Evolutionary conservation across 148 eudicot species (phyloP), one percentile per base, ranked within the genome.

Genomic region (Fagopyrum esculentum): DNA sequence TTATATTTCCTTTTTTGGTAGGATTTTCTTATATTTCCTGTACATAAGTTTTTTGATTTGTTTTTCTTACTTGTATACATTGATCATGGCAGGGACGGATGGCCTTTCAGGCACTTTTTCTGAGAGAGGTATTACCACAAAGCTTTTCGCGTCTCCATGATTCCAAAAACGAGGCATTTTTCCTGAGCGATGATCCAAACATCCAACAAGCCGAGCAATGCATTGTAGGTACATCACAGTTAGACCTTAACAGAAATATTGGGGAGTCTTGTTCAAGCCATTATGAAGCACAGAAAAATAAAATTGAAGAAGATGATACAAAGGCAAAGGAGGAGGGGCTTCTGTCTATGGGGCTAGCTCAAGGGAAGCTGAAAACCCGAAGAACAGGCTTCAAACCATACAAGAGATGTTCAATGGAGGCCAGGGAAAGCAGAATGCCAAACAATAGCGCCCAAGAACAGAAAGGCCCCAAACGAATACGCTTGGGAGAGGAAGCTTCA

Each of bases 301-400:
- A 60, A 29, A 56, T 68, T 77, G 77, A 71, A 50, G 81, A 76
- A 22, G 86, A 82, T 78, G 81, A 59, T 50, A 81, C 5, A 68
- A 30, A 51, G 70, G 80, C 40, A 48, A 84, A 83, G 45, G 86
- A 83, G 45, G 86, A 81, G 30, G 81, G 80, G 40, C 77, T 77
- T 49, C 77, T 78, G 74, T 77, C 73, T 45, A 77, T 82, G 72
- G 89, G 85, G 75, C 80, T 82, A 46, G 83, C 84, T 26, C 83
- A 81, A 35, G 84, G 80, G 66, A 90, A 90, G 82, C 83, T 84
- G 74, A 86, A 83, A 75, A 78, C 82, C 11, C 78, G 82, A 5
- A 84, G 81, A 85, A 95, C 93, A 71, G 98, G 98, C 11, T 95
- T 95, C 78, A 95, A 90, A 86, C 98, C 98, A 9, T 95, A 95